These are phyloP conservation scores for Ceratocystis lukuohia DNA, from an alignment of 2,329 filamentous ascomycete genomes.

Conservation along the genomic window DNA sequence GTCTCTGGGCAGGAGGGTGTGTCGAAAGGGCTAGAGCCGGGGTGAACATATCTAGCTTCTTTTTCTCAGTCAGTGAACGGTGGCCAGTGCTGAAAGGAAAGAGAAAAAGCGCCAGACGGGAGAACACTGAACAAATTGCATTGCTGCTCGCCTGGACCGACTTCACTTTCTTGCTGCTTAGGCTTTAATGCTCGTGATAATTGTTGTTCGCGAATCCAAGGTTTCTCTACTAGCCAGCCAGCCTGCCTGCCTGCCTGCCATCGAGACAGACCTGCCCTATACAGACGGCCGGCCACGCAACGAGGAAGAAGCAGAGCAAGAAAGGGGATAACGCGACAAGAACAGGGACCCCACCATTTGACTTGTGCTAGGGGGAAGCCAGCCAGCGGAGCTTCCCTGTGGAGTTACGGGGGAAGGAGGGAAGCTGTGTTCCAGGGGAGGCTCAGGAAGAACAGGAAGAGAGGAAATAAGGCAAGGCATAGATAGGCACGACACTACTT, in stretches of 20 bases:
- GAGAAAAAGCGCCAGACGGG: not conserved
- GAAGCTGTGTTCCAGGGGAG: not conserved
- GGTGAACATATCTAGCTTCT: not conserved
- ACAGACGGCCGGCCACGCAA: no score
- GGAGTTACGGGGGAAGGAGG: not conserved
- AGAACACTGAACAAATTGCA: not conserved
- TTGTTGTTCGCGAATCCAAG: no score
- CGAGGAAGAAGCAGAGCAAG: no score
- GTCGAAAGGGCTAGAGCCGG: not conserved
- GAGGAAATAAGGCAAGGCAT: not conserved
- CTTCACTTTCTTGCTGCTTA: no score
- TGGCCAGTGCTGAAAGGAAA: not conserved
- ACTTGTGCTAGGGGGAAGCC: not conserved
- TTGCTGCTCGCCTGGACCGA: no score
- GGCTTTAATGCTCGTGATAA: no score
- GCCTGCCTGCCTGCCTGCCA: no score
- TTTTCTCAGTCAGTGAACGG: not conserved
- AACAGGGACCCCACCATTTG: not conserved
- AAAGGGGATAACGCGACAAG: not conserved
- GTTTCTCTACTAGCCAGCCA: no score
- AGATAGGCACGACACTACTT: no score
- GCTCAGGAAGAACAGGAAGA: not conserved
- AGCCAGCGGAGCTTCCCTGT: not conserved
- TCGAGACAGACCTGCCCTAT: no score
- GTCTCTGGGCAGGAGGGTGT: not conserved